Percentiles rank a stretch among this genome's conserved stretches.
Conservation (phyloP, 225 moss, liverwort and hornwort species). For the Bryoerythrophyllum caledonicum region DNA sequence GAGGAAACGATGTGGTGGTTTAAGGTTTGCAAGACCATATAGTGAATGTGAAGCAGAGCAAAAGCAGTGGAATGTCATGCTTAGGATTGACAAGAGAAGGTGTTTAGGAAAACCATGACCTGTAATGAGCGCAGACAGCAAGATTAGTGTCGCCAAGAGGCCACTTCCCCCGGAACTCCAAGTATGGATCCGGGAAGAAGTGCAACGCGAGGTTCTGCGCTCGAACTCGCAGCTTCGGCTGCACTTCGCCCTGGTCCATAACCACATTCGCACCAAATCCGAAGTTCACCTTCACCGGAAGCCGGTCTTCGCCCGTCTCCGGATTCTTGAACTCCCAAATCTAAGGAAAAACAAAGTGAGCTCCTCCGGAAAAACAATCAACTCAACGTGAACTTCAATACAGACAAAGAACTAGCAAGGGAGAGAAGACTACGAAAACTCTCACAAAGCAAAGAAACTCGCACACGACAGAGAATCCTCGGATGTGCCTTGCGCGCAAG, state of each 20-base stretch:
- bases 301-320: slow-evolving; percentile 44
- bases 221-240: slow-evolving; percentile 76
- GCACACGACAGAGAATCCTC: neutral
- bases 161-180: slow-evolving; percentile 90
- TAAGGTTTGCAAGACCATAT: slow-evolving; percentile 2
- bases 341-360: slow-evolving; percentile 25
- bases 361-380: slow-evolving; percentile 2
- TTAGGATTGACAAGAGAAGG: too few relatives aligned
- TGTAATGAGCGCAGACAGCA: slow-evolving; percentile 77
- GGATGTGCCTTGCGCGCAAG: too few relatives aligned
- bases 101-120: slow-evolving; percentile 39
- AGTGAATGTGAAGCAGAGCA: too few relatives aligned
- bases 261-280: slow-evolving; percentile 84
- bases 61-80: too few relatives aligned
- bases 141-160: slow-evolving; percentile 68
- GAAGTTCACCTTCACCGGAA: slow-evolving; percentile 66
- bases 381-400: neutral
- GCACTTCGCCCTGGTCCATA: slow-evolving; percentile 68
- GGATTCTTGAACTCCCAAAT: slow-evolving; percentile 75
- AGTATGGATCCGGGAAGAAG: slow-evolving; percentile 75
- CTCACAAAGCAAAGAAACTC: too few relatives aligned
- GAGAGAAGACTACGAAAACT: neutral
- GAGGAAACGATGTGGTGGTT: neutral
- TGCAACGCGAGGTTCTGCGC: slow-evolving; percentile 73
- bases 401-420: neutral